These are phyloP conservation scores for Metschnikowia proteae DNA, from an alignment of 805 yeast species.

Conservation along the genomic window DNA sequence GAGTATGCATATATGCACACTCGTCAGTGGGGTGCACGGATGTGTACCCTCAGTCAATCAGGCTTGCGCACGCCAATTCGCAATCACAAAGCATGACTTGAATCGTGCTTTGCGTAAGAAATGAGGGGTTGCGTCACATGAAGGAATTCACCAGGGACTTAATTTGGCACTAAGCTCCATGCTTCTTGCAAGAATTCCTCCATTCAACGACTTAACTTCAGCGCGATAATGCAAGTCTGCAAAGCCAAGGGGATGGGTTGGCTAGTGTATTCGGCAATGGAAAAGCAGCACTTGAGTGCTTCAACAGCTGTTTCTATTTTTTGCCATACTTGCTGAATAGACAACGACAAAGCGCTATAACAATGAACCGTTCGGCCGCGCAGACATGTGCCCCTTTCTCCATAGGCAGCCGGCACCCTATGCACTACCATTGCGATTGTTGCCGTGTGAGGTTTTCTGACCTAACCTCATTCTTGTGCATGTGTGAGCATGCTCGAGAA, in stretches of 20 bases:
- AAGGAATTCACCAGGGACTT: not conserved
- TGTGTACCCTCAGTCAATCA: not conserved
- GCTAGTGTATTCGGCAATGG: too few species aligned
- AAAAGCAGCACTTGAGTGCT: too few species aligned
- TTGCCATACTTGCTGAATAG: too few species aligned
- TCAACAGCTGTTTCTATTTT: too few species aligned
- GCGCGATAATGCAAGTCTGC: too few species aligned
- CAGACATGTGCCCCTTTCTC: not conserved
- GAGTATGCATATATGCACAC: not conserved
- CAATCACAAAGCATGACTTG: slow-evolving; percentile 2
- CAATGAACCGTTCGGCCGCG: not conserved
- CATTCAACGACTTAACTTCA: too few species aligned
- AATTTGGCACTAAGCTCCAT: not conserved
- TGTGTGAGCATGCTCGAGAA: not conserved
- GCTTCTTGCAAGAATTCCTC: too few species aligned
- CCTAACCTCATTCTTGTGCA: not conserved
- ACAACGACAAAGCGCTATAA: not conserved
- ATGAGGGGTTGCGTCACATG: not conserved
- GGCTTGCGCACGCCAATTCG: not conserved
- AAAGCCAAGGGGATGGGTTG: too few species aligned
- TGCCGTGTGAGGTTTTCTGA: not conserved
- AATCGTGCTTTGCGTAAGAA: slow-evolving; percentile 1
- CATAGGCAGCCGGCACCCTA: not conserved
- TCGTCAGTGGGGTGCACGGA: not conserved
- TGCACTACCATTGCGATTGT: not conserved